Evolutionary conservation across 331 rosid species (phyloP), one percentile per base, ranked within the genome.

Genomic region (Ulmus americana): DNA sequence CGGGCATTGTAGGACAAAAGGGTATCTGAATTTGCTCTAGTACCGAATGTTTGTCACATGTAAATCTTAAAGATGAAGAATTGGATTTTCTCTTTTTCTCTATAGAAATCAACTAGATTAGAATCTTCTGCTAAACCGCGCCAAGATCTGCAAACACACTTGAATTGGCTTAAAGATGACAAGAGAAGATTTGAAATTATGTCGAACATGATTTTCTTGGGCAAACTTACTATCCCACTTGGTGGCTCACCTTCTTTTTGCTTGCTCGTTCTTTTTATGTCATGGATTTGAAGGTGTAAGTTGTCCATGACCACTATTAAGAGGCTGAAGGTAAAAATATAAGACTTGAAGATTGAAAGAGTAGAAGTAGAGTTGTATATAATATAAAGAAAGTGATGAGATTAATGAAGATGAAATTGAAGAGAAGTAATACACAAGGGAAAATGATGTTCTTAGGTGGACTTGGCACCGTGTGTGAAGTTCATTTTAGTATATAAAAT

Each of bases 61-160:
- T 55, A 73, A 64, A 22, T 76, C 65, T 1, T 84, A 47, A 82
- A 70, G 63, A 79, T 79, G 15, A 82, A 71, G 70, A 81, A 73
- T 1, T 39, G 70, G 1, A 58, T 66, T 47, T 47, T 42, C 15
- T 57, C 54, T 3, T 44, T 28, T 28, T 28, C 54, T 15, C 55
- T 10, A 16, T 69, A 48, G 15, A 4, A 0, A 20, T 51, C 22
- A 22, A 62, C 50, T 44, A 64, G 12, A 22, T 47, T 64, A 38
- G 63, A 74, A 63, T 55, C 61, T 73, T 43, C 67, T 1, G 68
- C 64, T 2, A 76, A n/a, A 8, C 42, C 16, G 1, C 65, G 67
- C 80, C 82, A 82, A 0, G 73, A 45, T 22, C 50, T 67, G 74
- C 65, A 63, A n/a, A 75, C 82, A 15, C 52, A 76, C 64, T 60